Evolutionary conservation across 1,139 yeast species (phyloP).

Genomic region (Geotrichum histeridarum): DNA sequence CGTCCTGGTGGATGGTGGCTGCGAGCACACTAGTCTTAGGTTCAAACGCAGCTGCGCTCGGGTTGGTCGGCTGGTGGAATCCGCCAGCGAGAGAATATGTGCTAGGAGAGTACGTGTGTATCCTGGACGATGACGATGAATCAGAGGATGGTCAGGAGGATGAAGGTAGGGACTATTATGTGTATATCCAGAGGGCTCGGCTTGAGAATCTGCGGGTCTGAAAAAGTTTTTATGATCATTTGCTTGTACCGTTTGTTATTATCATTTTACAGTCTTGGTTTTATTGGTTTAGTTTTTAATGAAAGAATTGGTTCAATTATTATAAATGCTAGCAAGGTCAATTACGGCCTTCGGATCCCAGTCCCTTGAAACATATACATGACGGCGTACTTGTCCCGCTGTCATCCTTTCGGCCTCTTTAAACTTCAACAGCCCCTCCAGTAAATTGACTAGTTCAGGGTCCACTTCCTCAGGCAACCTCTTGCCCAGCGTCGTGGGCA

Average conservation of each 20-base stretch:
- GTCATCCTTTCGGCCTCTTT: slow-evolving; percentile 86
- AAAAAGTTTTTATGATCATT: neutral
- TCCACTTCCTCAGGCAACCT: slow-evolving; percentile 82
- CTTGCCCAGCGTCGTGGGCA: slow-evolving; percentile 97
- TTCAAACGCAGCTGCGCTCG: neutral
- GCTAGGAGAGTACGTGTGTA: slow-evolving; percentile 11
- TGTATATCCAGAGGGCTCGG: slow-evolving; percentile 14
- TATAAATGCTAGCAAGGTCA: too few species aligned
- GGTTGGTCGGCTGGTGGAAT: slow-evolving; percentile 11
- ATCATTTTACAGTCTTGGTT: neutral
- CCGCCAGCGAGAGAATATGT: slow-evolving; percentile 11
- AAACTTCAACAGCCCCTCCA: slow-evolving; percentile 74
- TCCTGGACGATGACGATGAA: slow-evolving; percentile 4
- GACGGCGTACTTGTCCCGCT: slow-evolving; percentile 86
- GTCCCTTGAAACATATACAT: slow-evolving; percentile 65
- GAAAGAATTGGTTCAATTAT: neutral
- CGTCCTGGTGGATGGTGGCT: slow-evolving; percentile 17
- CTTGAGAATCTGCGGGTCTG: slow-evolving; percentile 19
- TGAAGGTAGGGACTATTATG: slow-evolving; percentile 15
- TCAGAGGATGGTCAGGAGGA: slow-evolving; percentile 10
- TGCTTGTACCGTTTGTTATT: neutral
- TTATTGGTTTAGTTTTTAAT: neutral
- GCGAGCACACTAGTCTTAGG: slow-evolving; percentile 1
- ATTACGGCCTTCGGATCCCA: too few species aligned
- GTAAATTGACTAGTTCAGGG: slow-evolving; percentile 48